Evolutionary conservation across 345 rosid species (phyloP), one percentile per base, ranked within the genome.

Genomic region (Triadica sebifera): DNA sequence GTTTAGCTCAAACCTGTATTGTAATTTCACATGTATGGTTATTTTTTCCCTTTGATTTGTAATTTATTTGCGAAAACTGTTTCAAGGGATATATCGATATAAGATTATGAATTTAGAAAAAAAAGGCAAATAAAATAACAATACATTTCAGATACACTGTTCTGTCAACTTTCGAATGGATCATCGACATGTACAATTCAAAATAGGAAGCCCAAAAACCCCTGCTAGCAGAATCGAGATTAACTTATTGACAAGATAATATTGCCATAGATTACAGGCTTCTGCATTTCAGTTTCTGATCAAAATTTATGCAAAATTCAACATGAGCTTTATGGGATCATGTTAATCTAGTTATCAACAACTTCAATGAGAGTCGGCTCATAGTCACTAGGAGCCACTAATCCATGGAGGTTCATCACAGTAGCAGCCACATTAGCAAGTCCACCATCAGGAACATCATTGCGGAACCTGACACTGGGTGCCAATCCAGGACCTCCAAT

Each of bases 351-450:
- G 62, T 82, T 74, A 73, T 87, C 96, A 4, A 78, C 83, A 66
- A 87, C 93, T 85, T 95, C 97, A 67, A 95, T 86, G 6, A 93
- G 94, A 47, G 91, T 90, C n/a, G 90, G 82, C 86, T 95, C 97
- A 22, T 93, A 95, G 71, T 95, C 97, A 34, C 71, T 39, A 1
- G 99, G 98, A 75, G 98, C 96, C 80, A 81, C 89, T 43, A 83
- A 89, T 53, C 98, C 97, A 70, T 95, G 99, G 60, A 95, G 94
- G 83, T 93, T 95, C 78, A 93, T 90, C 77, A 95, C 89, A 0
- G 98, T 93, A n/a, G 99, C 99, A 66, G 96, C 98, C 25, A 95
- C 97, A 74, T 95, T 95, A 2, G 96, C 99, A 16, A 95, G 96
- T 67, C 98, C 97, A 0, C 87, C 92, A 13, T 29, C 66, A 0